Conservation (phyloP, 2,329 filamentous ascomycete species). For the Aspergillus sp. region DNA sequence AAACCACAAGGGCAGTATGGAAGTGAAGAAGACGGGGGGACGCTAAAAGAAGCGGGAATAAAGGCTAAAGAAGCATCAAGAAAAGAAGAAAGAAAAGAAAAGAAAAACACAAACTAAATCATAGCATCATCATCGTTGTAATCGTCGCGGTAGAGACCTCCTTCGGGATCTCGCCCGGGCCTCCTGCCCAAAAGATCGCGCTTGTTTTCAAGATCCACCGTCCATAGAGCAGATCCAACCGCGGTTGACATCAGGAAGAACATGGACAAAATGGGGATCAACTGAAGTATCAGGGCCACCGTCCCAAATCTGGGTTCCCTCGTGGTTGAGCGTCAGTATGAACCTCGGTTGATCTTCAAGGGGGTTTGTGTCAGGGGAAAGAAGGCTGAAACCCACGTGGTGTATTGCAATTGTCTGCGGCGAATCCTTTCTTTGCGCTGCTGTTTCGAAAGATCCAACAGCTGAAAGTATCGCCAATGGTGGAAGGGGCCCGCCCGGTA, state of each 20-base stretch:
- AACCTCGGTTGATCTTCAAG: not conserved
- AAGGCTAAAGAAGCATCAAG: not conserved
- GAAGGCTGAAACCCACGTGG: constrained; percentile 59
- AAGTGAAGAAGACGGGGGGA: not conserved
- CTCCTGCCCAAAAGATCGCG: constrained; percentile 32
- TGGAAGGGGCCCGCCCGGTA: constrained; percentile 84
- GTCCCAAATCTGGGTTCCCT: constrained; percentile 68
- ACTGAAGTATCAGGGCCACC: constrained; percentile 76
- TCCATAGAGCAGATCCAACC: constrained; percentile 84
- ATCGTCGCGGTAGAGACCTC: constrained; percentile 36
- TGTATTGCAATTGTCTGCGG: constrained; percentile 74
- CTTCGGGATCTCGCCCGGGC: constrained; percentile 19
- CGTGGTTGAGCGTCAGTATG: constrained; percentile 12
- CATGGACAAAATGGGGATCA: constrained; percentile 90
- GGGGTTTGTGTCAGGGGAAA: not conserved
- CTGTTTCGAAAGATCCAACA: constrained; percentile 72
- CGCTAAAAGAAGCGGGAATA: not conserved
- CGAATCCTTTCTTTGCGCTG: constrained; percentile 71
- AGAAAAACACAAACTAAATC: constrained; percentile 14
- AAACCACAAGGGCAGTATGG: not conserved
- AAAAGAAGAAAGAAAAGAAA: not conserved
- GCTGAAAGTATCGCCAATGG: constrained; percentile 86
- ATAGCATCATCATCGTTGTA: constrained; percentile 40
- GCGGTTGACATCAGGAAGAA: constrained; percentile 89
- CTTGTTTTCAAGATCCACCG: constrained; percentile 70